Base-by-base conservation (phyloP, 179 eudicot genomes). In the Heliamphora pulchella region DNA sequence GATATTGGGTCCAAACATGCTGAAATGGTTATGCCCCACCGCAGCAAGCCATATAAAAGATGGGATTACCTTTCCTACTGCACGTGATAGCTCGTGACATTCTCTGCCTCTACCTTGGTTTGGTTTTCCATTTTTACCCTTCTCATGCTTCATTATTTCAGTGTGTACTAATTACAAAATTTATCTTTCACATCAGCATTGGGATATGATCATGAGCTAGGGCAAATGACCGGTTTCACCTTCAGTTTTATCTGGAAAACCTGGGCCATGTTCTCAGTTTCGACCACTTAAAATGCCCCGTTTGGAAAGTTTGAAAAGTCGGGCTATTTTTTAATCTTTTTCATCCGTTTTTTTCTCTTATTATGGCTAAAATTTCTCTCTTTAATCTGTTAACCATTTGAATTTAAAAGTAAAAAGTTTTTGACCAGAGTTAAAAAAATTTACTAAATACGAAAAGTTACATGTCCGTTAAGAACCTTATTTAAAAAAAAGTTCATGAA, bases 1-100 rank as follows among this genome's bases (percentile, higher is more conserved):
- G 93, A 79, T 88, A 11, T 79, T 90, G 58, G 93, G 93, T 73
- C 90, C 91, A 39, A 82, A 85, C 83, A 84, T 86, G 86, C 68
- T 89, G 74, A 89, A 87, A 85, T 90, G 93, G 91, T 51, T 89
- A 62, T 89, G 89, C 62, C 93, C 93, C 4, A 78, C 86, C 6
- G 86, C 91, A 73, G 71, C 74, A 48, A 82, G 87, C 84, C 91
- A 90, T 79, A 74, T 89, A 77, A 90, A 90, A 81, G 90, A 90
- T 51, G 91, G 93, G 50, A 87, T 88, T 43, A 80, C 77, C 78
- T 90, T 87, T 73, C 91, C 90, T 15, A 81, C 87, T 51, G 46
- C 78, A 41, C 90, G 89, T 39, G 91, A 87, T 78, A 81, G 73
- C 84, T 83, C 84, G 48, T 85, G 80, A 80, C 50, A 50, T 55